Percentiles rank a stretch among this genome's conserved stretches.
These are phyloP conservation scores for Acacia acuminata DNA, from an alignment of 306 rosid species.

Conservation along the genomic window DNA sequence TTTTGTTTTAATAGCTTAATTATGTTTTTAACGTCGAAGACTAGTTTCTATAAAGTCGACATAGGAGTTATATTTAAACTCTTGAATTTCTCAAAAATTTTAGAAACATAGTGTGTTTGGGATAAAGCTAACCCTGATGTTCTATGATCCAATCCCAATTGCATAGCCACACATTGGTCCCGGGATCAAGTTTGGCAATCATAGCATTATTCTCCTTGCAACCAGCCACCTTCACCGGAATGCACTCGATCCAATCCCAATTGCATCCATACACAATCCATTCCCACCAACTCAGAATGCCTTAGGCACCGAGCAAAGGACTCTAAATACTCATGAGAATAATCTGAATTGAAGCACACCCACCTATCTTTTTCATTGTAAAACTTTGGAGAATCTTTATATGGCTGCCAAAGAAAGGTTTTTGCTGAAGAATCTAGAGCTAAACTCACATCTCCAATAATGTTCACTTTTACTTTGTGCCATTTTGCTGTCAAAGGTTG, in stretches of 20 bases:
- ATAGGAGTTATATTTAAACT: too few relatives aligned
- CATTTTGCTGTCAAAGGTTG: slow-evolving; percentile 43
- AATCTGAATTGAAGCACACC: slow-evolving; percentile 15
- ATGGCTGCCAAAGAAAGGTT: slow-evolving; percentile 54
- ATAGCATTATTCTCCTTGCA: too few relatives aligned
- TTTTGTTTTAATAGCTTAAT: too few relatives aligned
- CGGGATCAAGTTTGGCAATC: too few relatives aligned
- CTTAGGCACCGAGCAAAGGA: slow-evolving; percentile 46
- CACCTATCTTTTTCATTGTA: slow-evolving; percentile 24
- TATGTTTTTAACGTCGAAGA: too few relatives aligned
- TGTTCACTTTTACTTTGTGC: slow-evolving; percentile 13
- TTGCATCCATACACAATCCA: slow-evolving; percentile 48
- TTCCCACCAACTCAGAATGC: slow-evolving; percentile 43
- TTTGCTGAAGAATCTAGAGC: slow-evolving; percentile 26
- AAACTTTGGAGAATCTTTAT: slow-evolving; percentile 32
- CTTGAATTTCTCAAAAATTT: too few relatives aligned
- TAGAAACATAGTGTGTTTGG: too few relatives aligned
- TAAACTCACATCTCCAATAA: neutral
- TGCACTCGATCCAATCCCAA: slow-evolving; percentile 70
- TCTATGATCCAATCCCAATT: too few relatives aligned
- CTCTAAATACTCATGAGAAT: slow-evolving; percentile 20
- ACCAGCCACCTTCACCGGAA: too few relatives aligned
- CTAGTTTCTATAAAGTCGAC: too few relatives aligned
- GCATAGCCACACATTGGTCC: too few relatives aligned
- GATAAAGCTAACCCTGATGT: too few relatives aligned